phyloP scores from a whole-genome alignment of 2,329 filamentous ascomycete genomes.

The Alternaria rosae region DNA sequence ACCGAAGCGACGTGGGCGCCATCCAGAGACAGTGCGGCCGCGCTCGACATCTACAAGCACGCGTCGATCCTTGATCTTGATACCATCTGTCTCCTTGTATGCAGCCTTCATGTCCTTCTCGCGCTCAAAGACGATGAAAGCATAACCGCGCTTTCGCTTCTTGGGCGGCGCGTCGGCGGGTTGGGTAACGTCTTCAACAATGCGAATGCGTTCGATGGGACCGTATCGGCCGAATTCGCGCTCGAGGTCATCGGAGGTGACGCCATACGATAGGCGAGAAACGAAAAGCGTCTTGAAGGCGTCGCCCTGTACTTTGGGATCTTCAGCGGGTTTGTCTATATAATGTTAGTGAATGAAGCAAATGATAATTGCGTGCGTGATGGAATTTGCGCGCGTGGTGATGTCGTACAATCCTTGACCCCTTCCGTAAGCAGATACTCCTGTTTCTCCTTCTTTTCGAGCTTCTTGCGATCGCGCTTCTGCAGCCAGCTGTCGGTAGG shows the following conservation, averaged over 20 bases:
- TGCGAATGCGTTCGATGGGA: conserved; percentile 91
- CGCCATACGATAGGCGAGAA: conserved; percentile 86
- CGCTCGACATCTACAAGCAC: conserved; percentile 96
- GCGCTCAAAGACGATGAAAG: conserved; percentile 94
- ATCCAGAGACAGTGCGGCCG: conserved; percentile 90
- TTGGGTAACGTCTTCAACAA: conserved; percentile 80
- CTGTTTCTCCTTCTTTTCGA: conserved; percentile 76
- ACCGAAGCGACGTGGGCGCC: conserved; percentile 89
- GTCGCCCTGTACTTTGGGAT: conserved; percentile 89
- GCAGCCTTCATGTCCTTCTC: conserved; percentile 99
- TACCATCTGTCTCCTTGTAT: conserved; percentile 85
- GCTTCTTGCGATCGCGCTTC: conserved; percentile 80
- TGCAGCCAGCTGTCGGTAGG: conserved; percentile 95
- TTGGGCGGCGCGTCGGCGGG: conserved; percentile 64
- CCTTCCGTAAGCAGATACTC: conserved; percentile 70
- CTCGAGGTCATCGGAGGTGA: conserved; percentile 88
- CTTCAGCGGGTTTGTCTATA: conserved; percentile 80
- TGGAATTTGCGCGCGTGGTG: neutral
- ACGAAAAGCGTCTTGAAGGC: conserved; percentile 96
- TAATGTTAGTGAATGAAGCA: conserved; percentile 22
- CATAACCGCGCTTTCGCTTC: conserved; percentile 86
- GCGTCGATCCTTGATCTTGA: conserved; percentile 89
- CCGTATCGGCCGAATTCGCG: conserved; percentile 93
- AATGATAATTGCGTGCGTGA: neutral
- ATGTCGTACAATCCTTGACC: conserved; percentile 67